Base-by-base conservation (phyloP, 148 eudicot species). In the Arbutus unedo region DNA sequence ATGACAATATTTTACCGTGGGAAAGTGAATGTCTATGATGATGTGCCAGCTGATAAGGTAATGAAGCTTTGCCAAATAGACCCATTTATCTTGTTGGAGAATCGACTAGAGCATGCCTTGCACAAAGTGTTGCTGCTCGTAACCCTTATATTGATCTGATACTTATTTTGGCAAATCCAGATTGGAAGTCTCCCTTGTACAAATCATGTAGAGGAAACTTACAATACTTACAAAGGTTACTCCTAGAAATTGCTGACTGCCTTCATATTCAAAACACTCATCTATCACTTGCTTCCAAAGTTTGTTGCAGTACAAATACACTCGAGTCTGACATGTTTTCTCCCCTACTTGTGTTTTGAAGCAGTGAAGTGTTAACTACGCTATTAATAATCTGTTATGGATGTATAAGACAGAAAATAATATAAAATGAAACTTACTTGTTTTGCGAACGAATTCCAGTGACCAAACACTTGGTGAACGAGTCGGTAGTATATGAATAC, bases 1-100 rank as follows among this genome's bases (percentile, higher is more conserved):
- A 93, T 96, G 94, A 90, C 98, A 59, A 93, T 94, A 82, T 94
- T 93, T 82, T 94, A 94, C 79, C 82, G 97, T 81, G 98, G 99
- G 84, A 89, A 92, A 85, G 93, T 96, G 86, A 94, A 93, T 88
- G 98, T 96, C 76, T 94, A 94, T 80, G 96, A 96, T 79, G 93
- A 88, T 78, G 85, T 96, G 78, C 95, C 97, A 49, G 85, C 87
- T 83, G 95, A 92, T 67, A 92, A 93, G 99, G 99, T 96, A 90
- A 70, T 45, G 75, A 57, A 62, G 54, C 31, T 68, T 48, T 70
- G 70, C 50, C 81, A 82, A 82, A 86, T 50, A 89, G 94, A 84
- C 97, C 97, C 11, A 89, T 93, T 80, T 95, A 95, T 89, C 90
- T 95, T 82, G 92, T 92, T 59, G 95, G 91, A 47, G 94, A 95